Evolutionary conservation across 2,329 filamentous ascomycete genomes (phyloP), one percentile per base, ranked within the genome.

Genomic region (Aspergillus sp.): DNA sequence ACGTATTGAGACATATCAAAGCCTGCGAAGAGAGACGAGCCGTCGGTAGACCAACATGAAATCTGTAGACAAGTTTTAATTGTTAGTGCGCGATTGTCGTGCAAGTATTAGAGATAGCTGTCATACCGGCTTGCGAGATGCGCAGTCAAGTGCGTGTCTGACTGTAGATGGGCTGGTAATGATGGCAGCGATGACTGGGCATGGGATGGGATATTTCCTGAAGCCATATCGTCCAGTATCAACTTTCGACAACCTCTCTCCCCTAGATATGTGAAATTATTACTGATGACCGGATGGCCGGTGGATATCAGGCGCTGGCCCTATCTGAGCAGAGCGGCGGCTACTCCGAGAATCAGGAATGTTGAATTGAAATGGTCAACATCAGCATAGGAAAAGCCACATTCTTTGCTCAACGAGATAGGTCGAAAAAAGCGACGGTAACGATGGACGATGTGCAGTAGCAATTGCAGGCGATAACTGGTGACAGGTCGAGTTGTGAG

Each of bases 1-100:
- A 97, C 17, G 90, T 98, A 74, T 98, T 98, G 55, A 98, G 76
- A 45, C 88, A 86, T 63, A 98, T 85, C 58, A 97, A 79, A 43
- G 86, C 93, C 65, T 97, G 90, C 1, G 90, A 95, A 1, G 90
- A 96, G 15, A 98, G 81, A 43, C 83, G 82, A 46, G 93, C 89
- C 0, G 90, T 95, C 7, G 93, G 90, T 50, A 93, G 75, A 46
- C 88, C 86, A 46, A 94, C 86, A 73, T 98, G 93, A 69, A 95
- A 98, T 46, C 91, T 89, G 67, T 81, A 84, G 71, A 90, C 85
- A 45, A 84, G 5, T 35, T 17, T 17, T 17, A 3, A 3, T 35
- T 5, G 13, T 35, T n/a, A 17, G 15, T 35, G 6, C 33, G 6
- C n/a, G 13, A 17, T 7, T 35, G 30, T 32, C 9, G 30, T 13